phyloP scores from a whole-genome alignment of 192 early-diverging fungal species.

The Coemansia nantahalensis region DNA sequence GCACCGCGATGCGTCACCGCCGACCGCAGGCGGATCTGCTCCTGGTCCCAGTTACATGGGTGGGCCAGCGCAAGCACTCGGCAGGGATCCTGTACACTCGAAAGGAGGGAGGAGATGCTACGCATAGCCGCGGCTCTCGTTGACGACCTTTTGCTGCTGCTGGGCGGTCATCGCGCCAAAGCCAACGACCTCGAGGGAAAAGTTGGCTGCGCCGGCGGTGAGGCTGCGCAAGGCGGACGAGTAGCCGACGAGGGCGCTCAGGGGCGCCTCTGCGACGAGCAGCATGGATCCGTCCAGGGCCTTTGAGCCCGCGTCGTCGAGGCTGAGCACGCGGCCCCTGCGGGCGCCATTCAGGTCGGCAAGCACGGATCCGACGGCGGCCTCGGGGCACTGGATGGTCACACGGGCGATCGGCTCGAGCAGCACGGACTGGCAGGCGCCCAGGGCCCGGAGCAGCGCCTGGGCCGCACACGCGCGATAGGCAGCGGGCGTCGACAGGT shows the following conservation, averaged over 20 bases:
- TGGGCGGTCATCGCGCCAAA: conserved; percentile 78
- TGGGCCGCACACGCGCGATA: conserved; percentile 64
- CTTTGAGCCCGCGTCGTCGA: conserved; percentile 41
- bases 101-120: too few species aligned
- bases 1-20: too few species aligned
- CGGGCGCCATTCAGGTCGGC: conserved; percentile 78
- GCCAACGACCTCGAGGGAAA: conserved; percentile 79
- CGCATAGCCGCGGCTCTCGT: conserved; percentile 62
- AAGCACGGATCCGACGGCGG: conserved; percentile 72
- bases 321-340: conserved; percentile 64
- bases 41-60: too few species aligned
- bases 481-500: conserved; percentile 58
- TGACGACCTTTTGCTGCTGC: conserved; percentile 65
- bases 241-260: conserved; percentile 85
- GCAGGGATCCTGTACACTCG: too few species aligned
- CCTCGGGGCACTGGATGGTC: conserved; percentile 63
- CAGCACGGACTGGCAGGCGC: conserved; percentile 37
- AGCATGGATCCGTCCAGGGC: conserved; percentile 5
- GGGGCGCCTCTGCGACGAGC: conserved; percentile 61
- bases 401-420: conserved; percentile 87
- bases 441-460: conserved; percentile 59
- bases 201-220: conserved; percentile 81
- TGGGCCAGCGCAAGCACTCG: too few species aligned
- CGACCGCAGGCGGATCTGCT: too few species aligned
- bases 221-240: conserved; percentile 75